Evolutionary conservation across 2,329 filamentous ascomycete genomes (phyloP), one percentile per base, ranked within the genome.

Genomic region (Cephalotrichum gorgonifer): DNA sequence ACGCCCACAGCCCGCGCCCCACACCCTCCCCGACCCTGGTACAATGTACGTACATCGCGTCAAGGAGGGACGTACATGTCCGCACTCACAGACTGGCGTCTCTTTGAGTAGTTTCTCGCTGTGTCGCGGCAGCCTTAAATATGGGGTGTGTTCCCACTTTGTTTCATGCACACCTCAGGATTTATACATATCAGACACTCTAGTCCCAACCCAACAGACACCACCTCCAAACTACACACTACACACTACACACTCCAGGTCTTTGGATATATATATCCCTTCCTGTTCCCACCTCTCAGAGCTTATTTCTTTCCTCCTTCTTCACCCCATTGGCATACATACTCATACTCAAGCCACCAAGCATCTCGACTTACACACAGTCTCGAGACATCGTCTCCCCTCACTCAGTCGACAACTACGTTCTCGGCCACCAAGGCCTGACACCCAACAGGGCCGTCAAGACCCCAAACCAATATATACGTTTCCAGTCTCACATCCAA

Each of bases 401-500:
- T 12, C n/a, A 3, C 41, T 15, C 41, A 43, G 22, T 14, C 41
- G 12, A 27, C 3, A 9, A 41, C 23, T 8, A 17, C 23, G 17
- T 12, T 9, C 17, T 39, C 35, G 35, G n/a, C 15, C n/a, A n/a
- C n/a, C n/a, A n/a, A n/a, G n/a, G n/a, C n/a, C n/a, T n/a, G n/a
- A 39, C 6, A 11, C 35, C 35, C n/a, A 31, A 31, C 4, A 31
- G 11, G 30, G 30, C 5, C 30, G 12, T 6, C 6, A 30, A 30
- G 6, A 30, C 30, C 12, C 15, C 30, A 4, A 44, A 27, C 42
- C 42, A 44, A 8, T 23, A 44, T 28, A 28, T 23, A n/a, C 23
- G n/a, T 28, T 8, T 44, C 42, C 22, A 17, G 39, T 11, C 39
- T 12, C 41, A 30, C 9, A 6, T 9, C 41, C 12, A 51, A 58